Conservation (phyloP, 2,329 filamentous ascomycete species). For the Diplocarpon mali region DNA sequence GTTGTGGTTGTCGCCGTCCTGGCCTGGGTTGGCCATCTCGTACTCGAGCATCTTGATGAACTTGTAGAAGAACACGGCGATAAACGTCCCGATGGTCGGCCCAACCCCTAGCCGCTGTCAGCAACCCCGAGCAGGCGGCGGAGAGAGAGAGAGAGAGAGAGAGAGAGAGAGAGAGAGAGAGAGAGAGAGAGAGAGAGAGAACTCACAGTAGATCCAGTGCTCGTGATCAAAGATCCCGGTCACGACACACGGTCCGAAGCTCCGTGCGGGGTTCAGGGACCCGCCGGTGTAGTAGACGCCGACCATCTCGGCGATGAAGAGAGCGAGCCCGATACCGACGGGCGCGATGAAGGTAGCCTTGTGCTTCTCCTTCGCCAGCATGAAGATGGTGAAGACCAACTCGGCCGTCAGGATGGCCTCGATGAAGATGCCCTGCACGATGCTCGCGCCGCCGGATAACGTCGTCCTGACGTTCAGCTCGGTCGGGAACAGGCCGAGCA, state of each 20-base stretch:
- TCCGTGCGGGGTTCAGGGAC: slow-evolving; percentile 35
- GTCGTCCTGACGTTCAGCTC: slow-evolving; percentile 32
- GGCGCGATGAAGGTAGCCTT: slow-evolving; percentile 37
- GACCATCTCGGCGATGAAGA: slow-evolving; percentile 37
- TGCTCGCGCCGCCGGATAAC: slow-evolving; percentile 30
- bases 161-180: background rate
- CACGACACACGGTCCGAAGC: slow-evolving; percentile 37
- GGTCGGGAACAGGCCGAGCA: slow-evolving; percentile 28
- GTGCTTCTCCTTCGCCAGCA: slow-evolving; percentile 34
- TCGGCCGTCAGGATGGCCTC: slow-evolving; percentile 38
- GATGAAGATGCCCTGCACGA: slow-evolving; percentile 38
- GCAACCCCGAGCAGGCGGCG: background rate
- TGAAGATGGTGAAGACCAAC: slow-evolving; percentile 38
- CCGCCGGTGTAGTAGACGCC: slow-evolving; percentile 32
- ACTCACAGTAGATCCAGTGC: slow-evolving; percentile 37
- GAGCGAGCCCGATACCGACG: slow-evolving; percentile 35
- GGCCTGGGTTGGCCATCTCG: slow-evolving; percentile 37
- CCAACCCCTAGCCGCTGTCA: slow-evolving; percentile 31
- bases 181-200: background rate
- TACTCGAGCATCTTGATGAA: slow-evolving; percentile 42
- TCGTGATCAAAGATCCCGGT: slow-evolving; percentile 32
- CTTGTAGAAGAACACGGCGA: slow-evolving; percentile 40
- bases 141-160: background rate
- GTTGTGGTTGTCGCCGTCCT: slow-evolving; percentile 34
- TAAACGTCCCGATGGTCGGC: slow-evolving; percentile 36